phyloP scores from a whole-genome alignment of 805 yeast species.

The Aciculoconidium aculeatum region DNA sequence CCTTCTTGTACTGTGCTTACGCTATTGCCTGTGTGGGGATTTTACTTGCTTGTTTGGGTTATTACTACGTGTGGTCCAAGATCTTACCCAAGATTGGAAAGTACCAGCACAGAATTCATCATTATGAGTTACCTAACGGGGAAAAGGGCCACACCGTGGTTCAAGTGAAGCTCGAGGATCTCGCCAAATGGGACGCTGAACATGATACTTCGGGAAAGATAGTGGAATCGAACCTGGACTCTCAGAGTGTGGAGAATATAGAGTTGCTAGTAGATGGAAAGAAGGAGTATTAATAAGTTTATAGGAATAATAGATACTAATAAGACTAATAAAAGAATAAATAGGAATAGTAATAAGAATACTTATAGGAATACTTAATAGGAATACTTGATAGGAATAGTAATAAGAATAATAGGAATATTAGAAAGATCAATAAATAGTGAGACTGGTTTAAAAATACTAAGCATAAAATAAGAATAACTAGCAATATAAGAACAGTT shows the following conservation, averaged over 20 bases:
- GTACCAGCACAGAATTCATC: slow-evolving; percentile 25
- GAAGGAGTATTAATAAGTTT: too few relatives aligned
- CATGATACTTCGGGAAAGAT: slow-evolving; percentile 13
- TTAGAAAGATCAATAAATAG: too few relatives aligned
- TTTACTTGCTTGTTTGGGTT: slow-evolving; percentile 23
- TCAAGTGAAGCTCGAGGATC: slow-evolving; percentile 24
- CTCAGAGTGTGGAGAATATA: too few relatives aligned
- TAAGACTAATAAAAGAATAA: too few relatives aligned
- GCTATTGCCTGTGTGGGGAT: slow-evolving; percentile 34
- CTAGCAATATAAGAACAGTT: slow-evolving; percentile 3
- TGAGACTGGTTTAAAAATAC: too few relatives aligned
- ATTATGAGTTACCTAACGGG: slow-evolving; percentile 29
- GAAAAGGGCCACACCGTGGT: slow-evolving; percentile 36
- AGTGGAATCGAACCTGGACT: slow-evolving; percentile 2
- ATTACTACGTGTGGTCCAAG: slow-evolving; percentile 32
- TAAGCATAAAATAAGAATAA: slow-evolving; percentile 2
- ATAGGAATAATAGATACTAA: too few relatives aligned
- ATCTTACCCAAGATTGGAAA: slow-evolving; percentile 27
- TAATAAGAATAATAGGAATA: too few relatives aligned
- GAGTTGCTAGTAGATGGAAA: too few relatives aligned
- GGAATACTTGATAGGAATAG: too few relatives aligned
- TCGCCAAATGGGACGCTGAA: slow-evolving; percentile 28
- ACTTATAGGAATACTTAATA: too few relatives aligned
- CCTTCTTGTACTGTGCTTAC: slow-evolving; percentile 39
- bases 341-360: too few relatives aligned